These are phyloP conservation scores for Penicillium nordicum DNA, from an alignment of 2,329 filamentous ascomycete genomes.

Conservation along the genomic window DNA sequence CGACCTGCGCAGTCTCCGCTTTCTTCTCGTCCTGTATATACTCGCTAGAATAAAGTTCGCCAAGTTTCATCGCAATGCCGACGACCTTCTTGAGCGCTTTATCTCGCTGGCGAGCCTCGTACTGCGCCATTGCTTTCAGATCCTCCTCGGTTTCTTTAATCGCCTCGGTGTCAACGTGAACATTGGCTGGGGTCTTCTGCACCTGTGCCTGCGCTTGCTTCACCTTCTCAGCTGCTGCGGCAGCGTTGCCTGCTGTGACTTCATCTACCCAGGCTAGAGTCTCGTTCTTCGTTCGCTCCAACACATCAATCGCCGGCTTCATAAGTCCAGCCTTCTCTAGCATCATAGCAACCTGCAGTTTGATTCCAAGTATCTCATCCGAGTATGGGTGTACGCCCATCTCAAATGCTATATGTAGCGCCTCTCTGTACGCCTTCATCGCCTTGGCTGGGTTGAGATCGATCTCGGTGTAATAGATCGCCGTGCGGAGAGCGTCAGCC, in stretches of 20 bases:
- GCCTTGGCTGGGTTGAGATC: constrained; percentile 71
- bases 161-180: constrained; percentile 19
- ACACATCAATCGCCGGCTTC: constrained; percentile 67
- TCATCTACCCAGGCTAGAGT: constrained; percentile 49
- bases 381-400: constrained; percentile 81
- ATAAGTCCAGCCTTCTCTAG: constrained; percentile 73
- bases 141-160: constrained; percentile 23
- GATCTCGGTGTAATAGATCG: constrained; percentile 81
- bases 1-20: constrained; percentile 71
- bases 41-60: constrained; percentile 73
- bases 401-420: constrained; percentile 69
- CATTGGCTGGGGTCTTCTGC: constrained; percentile 19
- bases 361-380: constrained; percentile 85
- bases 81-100: constrained; percentile 71
- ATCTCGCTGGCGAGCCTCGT: constrained; percentile 50
- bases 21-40: constrained; percentile 70
- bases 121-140: constrained; percentile 25
- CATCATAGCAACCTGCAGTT: constrained; percentile 75
- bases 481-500: constrained; percentile 66
- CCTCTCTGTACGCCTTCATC: constrained; percentile 77
- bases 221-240: constrained; percentile 4
- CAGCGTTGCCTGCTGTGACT: constrained; percentile 22
- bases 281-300: constrained; percentile 73
- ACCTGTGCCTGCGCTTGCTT: constrained; percentile 21
- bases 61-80: constrained; percentile 76